phyloP scores from a whole-genome alignment of 768 basidiomycete species.

The Lanmaoa pseudosensibilis region DNA sequence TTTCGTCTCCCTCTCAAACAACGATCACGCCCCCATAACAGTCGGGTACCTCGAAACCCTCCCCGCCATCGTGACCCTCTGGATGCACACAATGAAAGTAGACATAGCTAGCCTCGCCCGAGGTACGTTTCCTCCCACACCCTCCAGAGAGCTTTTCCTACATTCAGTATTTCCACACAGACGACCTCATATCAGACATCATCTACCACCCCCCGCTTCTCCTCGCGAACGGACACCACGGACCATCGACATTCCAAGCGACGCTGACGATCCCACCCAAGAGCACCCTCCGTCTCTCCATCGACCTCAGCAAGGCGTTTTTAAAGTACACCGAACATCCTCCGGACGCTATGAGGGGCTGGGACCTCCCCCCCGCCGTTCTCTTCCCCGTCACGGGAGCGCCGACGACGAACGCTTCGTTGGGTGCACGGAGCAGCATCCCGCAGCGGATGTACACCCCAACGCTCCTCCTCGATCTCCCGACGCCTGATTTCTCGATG shows the following conservation, averaged over 20 bases:
- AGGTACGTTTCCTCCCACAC: slow-evolving; percentile 37
- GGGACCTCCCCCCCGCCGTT: slow-evolving; percentile 90
- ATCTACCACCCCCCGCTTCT: slow-evolving; percentile 50
- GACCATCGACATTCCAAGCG: slow-evolving; percentile 72
- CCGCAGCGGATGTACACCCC: slow-evolving; percentile 68
- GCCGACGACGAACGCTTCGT: slow-evolving; percentile 3
- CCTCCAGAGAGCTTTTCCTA: too few species aligned
- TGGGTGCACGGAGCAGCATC: slow-evolving; percentile 5
- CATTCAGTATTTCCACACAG: slow-evolving; percentile 34
- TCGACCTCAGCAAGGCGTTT: slow-evolving; percentile 82
- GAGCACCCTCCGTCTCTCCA: slow-evolving; percentile 59
- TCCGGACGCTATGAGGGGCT: slow-evolving; percentile 92
- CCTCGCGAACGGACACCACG: slow-evolving; percentile 17
- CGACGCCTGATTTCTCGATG: slow-evolving; percentile 99
- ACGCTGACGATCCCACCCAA: slow-evolving; percentile 67
- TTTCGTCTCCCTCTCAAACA: slow-evolving; percentile 63
- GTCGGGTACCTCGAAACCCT: slow-evolving; percentile 82
- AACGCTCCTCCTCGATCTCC: slow-evolving; percentile 83
- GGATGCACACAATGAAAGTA: slow-evolving; percentile 73
- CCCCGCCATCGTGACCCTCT: slow-evolving; percentile 91
- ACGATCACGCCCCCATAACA: slow-evolving; percentile 44
- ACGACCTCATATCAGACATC: slow-evolving; percentile 61
- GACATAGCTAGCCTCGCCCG: slow-evolving; percentile 45
- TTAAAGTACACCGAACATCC: slow-evolving; percentile 94
- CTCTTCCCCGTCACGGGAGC: slow-evolving; percentile 41